Conservation (phyloP, 305 asterid genomes). For the Fraxinus latifolia region DNA sequence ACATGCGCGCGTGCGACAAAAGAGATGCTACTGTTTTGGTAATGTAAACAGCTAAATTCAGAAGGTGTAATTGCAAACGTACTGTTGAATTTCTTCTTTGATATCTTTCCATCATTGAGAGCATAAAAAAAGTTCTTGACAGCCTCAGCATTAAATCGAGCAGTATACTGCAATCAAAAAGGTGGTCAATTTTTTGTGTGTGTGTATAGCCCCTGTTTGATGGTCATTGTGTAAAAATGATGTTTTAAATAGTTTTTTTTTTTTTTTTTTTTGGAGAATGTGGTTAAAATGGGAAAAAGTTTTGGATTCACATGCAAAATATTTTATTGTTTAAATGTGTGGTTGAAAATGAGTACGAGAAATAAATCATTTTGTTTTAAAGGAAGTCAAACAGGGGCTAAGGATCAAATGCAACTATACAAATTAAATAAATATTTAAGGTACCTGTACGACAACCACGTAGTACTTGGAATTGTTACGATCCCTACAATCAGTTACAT, state of each 20-base stretch:
- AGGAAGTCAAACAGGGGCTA: not conserved
- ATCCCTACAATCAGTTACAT: slow-evolving; percentile 73
- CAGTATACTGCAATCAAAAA: slow-evolving; percentile 57
- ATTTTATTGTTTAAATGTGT: too few relatives aligned
- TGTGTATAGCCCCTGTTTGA: too few relatives aligned
- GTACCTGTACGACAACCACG: slow-evolving; percentile 78
- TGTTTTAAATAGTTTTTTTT: too few relatives aligned
- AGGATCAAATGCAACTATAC: slow-evolving; percentile 1
- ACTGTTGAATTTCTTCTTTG: slow-evolving; percentile 85
- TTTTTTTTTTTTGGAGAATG: too few relatives aligned
- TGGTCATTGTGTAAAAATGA: too few relatives aligned
- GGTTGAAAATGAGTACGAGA: too few relatives aligned
- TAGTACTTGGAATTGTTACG: slow-evolving; percentile 80
- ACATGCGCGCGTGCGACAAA: not conserved
- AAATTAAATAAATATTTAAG: not conserved
- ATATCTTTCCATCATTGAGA: slow-evolving; percentile 70
- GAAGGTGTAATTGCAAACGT: slow-evolving; percentile 29
- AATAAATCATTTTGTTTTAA: too few relatives aligned
- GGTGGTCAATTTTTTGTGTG: slow-evolving; percentile 4
- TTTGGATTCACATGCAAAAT: too few relatives aligned
- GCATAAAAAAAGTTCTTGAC: slow-evolving; percentile 73
- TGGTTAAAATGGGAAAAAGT: too few relatives aligned
- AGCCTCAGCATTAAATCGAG: slow-evolving; percentile 83
- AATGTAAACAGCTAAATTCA: slow-evolving; percentile 17
- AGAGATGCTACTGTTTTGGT: not conserved